Evolutionary conservation across 371 early-diverging fungal species (phyloP).

Genomic region (Mitosporidium daphniae): DNA sequence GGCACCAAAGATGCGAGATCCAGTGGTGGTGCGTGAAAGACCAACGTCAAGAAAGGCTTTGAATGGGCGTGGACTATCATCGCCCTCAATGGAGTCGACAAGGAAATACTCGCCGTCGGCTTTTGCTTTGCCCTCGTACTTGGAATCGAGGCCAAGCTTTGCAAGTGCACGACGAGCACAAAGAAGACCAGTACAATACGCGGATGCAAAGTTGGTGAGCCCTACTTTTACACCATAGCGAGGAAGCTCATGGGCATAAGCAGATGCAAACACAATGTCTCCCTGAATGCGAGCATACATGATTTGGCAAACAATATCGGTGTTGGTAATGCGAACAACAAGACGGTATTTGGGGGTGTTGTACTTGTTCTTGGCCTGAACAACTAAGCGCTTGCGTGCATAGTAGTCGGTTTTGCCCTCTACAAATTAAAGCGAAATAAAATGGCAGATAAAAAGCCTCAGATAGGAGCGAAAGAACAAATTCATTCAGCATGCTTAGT

Average conservation of each 20-base stretch:
- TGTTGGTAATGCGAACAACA: slow-evolving; percentile 97
- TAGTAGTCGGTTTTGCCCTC: slow-evolving; percentile 99
- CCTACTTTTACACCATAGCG: slow-evolving; percentile 92
- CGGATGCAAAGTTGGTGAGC: slow-evolving; percentile 98
- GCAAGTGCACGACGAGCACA: slow-evolving; percentile 75
- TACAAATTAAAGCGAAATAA: slow-evolving; percentile 6
- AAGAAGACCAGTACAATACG: slow-evolving; percentile 94
- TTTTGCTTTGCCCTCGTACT: slow-evolving; percentile 72
- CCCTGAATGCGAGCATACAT: slow-evolving; percentile 93
- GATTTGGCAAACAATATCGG: slow-evolving; percentile 83
- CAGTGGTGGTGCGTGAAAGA: slow-evolving; percentile 88
- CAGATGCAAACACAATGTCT: slow-evolving; percentile 79
- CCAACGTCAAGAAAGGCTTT: slow-evolving; percentile 97
- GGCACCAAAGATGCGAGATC: slow-evolving; percentile 90
- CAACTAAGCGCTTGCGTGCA: slow-evolving; percentile 85
- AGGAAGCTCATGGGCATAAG: slow-evolving; percentile 92
- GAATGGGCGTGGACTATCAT: slow-evolving; percentile 81
- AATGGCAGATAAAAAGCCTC: slow-evolving; percentile 7
- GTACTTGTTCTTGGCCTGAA: slow-evolving; percentile 98
- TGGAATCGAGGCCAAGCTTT: slow-evolving; percentile 67
- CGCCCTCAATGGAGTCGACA: slow-evolving; percentile 44
- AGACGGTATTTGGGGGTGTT: slow-evolving; percentile 98
- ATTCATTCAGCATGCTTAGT: slow-evolving; percentile 11
- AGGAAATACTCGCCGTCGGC: slow-evolving; percentile 57
- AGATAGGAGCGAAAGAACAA: slow-evolving; percentile 59